phyloP scores from a whole-genome alignment of 768 basidiomycete genomes.

The Hysterangium stoloniferum region DNA sequence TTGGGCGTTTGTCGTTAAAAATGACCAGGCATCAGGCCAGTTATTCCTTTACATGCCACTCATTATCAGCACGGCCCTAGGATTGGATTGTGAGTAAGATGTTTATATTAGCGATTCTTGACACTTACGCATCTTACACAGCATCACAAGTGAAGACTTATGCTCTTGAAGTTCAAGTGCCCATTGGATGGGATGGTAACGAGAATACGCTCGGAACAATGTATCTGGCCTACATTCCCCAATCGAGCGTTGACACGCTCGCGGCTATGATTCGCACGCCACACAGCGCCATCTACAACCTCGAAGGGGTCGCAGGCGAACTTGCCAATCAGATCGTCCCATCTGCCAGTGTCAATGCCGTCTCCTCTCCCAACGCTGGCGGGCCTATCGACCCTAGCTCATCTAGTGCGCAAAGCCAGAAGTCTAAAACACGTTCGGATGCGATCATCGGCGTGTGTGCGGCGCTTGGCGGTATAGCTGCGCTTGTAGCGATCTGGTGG shows the following conservation, averaged over 20 bases:
- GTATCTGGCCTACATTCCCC: conserved; percentile 66
- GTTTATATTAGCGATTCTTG: conserved; percentile 26
- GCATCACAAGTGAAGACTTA: conserved; percentile 35
- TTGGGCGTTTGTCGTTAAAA: conserved; percentile 63
- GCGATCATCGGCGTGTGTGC: conserved; percentile 90
- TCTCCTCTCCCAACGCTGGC: conserved; percentile 31
- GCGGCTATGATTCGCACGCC: conserved; percentile 54
- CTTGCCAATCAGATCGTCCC: conserved; percentile 68
- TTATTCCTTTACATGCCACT: conserved; percentile 66
- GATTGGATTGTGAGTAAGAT: conserved; percentile 31
- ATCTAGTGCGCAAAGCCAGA: conserved; percentile 15
- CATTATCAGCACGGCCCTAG: conserved; percentile 39
- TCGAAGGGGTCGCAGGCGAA: conserved; percentile 35
- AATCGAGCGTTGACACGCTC: conserved; percentile 46
- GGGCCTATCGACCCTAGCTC: conserved; percentile 14
- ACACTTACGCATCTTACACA: conserved; percentile 25
- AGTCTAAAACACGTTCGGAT: conserved; percentile 46
- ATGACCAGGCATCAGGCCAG: conserved; percentile 55
- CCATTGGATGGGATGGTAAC: conserved; percentile 49
- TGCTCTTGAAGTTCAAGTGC: conserved; percentile 65
- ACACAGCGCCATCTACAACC: conserved; percentile 60
- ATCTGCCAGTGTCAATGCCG: conserved; percentile 47
- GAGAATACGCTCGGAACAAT: conserved; percentile 50
- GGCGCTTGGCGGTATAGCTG: conserved; percentile 69
- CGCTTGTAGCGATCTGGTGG: conserved; percentile 67